Percentiles rank a stretch among this genome's conserved stretches.
Evolutionary conservation across 2,329 filamentous ascomycete genomes (phyloP).

Genomic region (Orbilia brochopaga): DNA sequence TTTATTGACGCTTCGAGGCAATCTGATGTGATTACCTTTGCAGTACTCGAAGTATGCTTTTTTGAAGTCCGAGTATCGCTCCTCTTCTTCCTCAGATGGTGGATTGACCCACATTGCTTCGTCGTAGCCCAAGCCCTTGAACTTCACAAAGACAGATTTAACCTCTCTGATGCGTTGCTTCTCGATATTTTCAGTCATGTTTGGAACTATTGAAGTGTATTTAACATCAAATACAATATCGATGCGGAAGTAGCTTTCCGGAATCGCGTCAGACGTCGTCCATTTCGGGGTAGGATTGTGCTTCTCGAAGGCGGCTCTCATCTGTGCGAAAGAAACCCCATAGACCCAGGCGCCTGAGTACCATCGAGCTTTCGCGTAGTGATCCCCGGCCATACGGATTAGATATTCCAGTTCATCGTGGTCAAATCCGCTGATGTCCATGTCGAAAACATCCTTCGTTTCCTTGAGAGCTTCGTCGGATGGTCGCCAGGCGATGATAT

Average conservation of each 20-base stretch:
- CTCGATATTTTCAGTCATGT: conserved; percentile 66
- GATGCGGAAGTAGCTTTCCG: conserved; percentile 80
- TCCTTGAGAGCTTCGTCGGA: conserved; percentile 65
- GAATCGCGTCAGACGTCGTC: conserved; percentile 77
- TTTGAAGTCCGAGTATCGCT: conserved; percentile 79
- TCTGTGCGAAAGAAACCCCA: conserved; percentile 68
- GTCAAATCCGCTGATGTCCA: conserved; percentile 61
- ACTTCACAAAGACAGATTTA: conserved; percentile 80
- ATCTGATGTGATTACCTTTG: conserved; percentile 74
- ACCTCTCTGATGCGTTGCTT: conserved; percentile 75
- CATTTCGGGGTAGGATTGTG: conserved; percentile 71
- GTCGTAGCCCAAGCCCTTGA: conserved; percentile 88
- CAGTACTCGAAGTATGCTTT: conserved; percentile 87
- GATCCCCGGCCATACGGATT: conserved; percentile 81
- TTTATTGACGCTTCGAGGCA: conserved; percentile 68
- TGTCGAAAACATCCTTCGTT: conserved; percentile 61
- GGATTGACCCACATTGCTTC: conserved; percentile 61
- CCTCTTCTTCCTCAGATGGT: conserved; percentile 55
- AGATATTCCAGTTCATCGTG: conserved; percentile 91
- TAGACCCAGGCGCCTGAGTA: conserved; percentile 88
- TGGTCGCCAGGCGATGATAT: conserved; percentile 88
- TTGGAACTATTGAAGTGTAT: conserved; percentile 64
- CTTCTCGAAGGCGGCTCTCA: conserved; percentile 78
- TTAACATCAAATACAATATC: conserved; percentile 88
- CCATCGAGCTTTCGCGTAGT: conserved; percentile 84